phyloP scores from a whole-genome alignment of 768 basidiomycete species.

The Suillus paluster region DNA sequence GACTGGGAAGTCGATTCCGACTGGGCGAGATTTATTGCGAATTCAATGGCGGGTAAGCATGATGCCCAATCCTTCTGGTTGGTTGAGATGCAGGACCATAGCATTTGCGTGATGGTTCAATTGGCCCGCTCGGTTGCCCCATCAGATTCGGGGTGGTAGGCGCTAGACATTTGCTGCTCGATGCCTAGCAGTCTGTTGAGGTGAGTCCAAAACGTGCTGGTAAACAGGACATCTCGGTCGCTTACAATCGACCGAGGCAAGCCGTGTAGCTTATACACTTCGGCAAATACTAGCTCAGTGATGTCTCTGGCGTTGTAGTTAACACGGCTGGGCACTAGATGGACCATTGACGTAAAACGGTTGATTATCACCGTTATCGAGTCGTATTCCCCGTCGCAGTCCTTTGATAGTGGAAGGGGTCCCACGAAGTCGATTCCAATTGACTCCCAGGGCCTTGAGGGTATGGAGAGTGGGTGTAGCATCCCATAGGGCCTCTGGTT shows the following conservation, averaged over 20 bases:
- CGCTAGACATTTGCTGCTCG: slow-evolving; percentile 40
- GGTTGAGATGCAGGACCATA: too few relatives aligned
- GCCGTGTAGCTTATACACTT: slow-evolving; percentile 43
- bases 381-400: too few relatives aligned
- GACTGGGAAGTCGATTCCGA: slow-evolving; percentile 38
- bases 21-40: slow-evolving; percentile 38
- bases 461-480: slow-evolving; percentile 32
- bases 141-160: slow-evolving; percentile 48
- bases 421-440: slow-evolving; percentile 49
- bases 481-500: slow-evolving; percentile 32
- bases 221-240: slow-evolving; percentile 48
- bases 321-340: slow-evolving; percentile 21
- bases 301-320: slow-evolving; percentile 39
- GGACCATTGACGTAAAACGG: slow-evolving; percentile 24
- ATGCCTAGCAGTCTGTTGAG: slow-evolving; percentile 35
- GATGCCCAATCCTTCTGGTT: too few relatives aligned
- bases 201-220: slow-evolving; percentile 44
- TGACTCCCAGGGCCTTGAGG: too few relatives aligned
- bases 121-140: too few relatives aligned
- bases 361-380: too few relatives aligned
- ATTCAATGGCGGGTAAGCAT: too few relatives aligned
- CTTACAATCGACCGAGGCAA: slow-evolving; percentile 43
- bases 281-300: slow-evolving; percentile 40
- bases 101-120: too few relatives aligned
- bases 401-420: too few relatives aligned